Conservation (phyloP, 768 basidiomycete genomes). For the Xerocomus spinulosus region DNA sequence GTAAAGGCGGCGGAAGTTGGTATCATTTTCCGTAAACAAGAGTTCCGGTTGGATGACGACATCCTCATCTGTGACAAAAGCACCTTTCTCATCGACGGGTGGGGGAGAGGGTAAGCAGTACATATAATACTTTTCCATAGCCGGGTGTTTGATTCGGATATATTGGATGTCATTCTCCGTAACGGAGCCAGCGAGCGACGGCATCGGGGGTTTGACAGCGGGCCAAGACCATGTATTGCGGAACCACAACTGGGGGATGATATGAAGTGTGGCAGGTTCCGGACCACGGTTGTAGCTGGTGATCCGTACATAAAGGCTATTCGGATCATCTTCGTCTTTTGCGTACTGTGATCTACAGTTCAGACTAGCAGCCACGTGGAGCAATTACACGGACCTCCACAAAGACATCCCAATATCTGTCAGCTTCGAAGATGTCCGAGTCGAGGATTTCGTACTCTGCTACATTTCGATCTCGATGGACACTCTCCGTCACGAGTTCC, state of each 20-base stretch:
- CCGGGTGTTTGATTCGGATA: slow-evolving; percentile 69
- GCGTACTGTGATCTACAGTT: slow-evolving; percentile 63
- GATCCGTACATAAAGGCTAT: slow-evolving; percentile 88
- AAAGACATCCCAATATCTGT: slow-evolving; percentile 98
- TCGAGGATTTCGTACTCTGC: slow-evolving; percentile 92
- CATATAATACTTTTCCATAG: slow-evolving; percentile 71
- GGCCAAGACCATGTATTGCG: slow-evolving; percentile 99
- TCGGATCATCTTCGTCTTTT: slow-evolving; percentile 89
- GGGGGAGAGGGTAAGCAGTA: slow-evolving; percentile 92
- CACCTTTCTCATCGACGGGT: slow-evolving; percentile 71
- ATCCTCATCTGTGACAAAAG: slow-evolving; percentile 59
- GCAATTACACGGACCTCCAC: slow-evolving; percentile 65
- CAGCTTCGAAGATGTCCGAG: slow-evolving; percentile 85
- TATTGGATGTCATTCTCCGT: slow-evolving; percentile 50
- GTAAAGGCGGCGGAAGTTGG: slow-evolving; percentile 90
- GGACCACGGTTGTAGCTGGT: slow-evolving; percentile 97
- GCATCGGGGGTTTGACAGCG: slow-evolving; percentile 59
- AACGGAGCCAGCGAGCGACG: slow-evolving; percentile 50
- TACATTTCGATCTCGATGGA: slow-evolving; percentile 77
- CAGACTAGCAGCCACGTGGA: slow-evolving; percentile 1
- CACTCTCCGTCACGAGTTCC: slow-evolving; percentile 81
- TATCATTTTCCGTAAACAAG: slow-evolving; percentile 96
- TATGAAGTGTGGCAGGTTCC: slow-evolving; percentile 88
- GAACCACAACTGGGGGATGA: slow-evolving; percentile 96
- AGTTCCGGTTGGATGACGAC: slow-evolving; percentile 68